Conservation (phyloP, 306 rosid species). For the Astragalus membranaceus region DNA sequence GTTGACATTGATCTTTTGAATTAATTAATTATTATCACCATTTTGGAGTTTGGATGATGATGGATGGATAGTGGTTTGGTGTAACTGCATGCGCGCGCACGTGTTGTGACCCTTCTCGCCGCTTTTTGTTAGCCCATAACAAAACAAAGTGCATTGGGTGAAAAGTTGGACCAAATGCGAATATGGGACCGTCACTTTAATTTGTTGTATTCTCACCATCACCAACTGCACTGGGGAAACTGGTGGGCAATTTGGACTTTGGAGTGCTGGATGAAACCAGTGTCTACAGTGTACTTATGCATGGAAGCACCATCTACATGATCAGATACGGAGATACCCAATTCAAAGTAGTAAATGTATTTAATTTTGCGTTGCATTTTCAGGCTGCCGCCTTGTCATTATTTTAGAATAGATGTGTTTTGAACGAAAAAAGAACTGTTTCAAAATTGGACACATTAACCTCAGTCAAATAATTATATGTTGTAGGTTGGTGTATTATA, state of each 20-base stretch:
- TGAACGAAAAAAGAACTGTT: too few species aligned
- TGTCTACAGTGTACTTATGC: neutral
- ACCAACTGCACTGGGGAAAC: neutral
- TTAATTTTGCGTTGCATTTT: neutral
- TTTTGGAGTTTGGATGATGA: neutral
- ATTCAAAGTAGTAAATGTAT: neutral
- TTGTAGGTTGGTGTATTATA: too few species aligned
- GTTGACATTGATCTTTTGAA: neutral
- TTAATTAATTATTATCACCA: neutral
- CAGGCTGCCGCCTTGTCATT: neutral
- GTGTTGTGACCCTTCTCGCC: neutral
- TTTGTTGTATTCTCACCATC: neutral
- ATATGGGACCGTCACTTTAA: neutral
- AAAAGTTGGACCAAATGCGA: neutral
- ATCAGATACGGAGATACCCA: neutral
- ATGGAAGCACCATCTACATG: neutral
- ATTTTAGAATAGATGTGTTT: too few species aligned
- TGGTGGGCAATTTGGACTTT: neutral
- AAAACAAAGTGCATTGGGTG: neutral
- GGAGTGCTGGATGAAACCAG: neutral
- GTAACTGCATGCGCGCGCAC: neutral
- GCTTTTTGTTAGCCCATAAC: neutral
- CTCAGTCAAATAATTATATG: too few species aligned
- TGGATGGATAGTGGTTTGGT: neutral
- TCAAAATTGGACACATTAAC: too few species aligned